Percentiles rank a stretch among this genome's conserved stretches.
Conservation (phyloP, 805 yeast species). For the Saturnispora halmiae region DNA sequence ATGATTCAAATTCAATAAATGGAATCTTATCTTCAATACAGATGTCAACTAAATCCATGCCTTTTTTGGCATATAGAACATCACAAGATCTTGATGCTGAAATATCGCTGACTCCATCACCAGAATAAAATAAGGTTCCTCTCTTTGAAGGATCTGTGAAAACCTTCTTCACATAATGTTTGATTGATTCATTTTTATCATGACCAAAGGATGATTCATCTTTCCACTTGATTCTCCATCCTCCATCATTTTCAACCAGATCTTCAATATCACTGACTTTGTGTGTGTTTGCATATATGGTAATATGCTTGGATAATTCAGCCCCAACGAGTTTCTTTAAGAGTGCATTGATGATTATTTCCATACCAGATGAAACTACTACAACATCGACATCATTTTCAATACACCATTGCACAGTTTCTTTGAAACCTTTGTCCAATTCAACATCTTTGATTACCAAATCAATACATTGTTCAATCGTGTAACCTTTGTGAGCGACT, state of each 20-base stretch:
- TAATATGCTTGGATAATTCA: constrained; percentile 61
- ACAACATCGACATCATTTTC: constrained; percentile 68
- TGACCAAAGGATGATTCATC: constrained; percentile 90
- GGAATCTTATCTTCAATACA: constrained; percentile 77
- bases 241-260: constrained; percentile 31
- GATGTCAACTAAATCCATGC: constrained; percentile 79
- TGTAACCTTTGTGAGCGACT: constrained; percentile 38
- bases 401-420: constrained; percentile 72
- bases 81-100: constrained; percentile 95
- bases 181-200: constrained; percentile 81
- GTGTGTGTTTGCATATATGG: constrained; percentile 66
- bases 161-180: constrained; percentile 31
- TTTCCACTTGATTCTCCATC: constrained; percentile 79
- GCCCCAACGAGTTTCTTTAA: constrained; percentile 50
- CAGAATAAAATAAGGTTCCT: constrained; percentile 82
- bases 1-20: constrained; percentile 71
- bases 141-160: constrained; percentile 24
- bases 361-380: constrained; percentile 90
- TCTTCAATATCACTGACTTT: constrained; percentile 66
- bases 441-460: constrained; percentile 53
- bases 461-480: constrained; percentile 71
- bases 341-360: constrained; percentile 76
- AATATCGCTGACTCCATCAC: constrained; percentile 95
- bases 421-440: constrained; percentile 85
- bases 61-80: constrained; percentile 84